Base-by-base conservation (phyloP, 1,139 yeast species). In the Zygosaccharomyces pseudobailii region DNA sequence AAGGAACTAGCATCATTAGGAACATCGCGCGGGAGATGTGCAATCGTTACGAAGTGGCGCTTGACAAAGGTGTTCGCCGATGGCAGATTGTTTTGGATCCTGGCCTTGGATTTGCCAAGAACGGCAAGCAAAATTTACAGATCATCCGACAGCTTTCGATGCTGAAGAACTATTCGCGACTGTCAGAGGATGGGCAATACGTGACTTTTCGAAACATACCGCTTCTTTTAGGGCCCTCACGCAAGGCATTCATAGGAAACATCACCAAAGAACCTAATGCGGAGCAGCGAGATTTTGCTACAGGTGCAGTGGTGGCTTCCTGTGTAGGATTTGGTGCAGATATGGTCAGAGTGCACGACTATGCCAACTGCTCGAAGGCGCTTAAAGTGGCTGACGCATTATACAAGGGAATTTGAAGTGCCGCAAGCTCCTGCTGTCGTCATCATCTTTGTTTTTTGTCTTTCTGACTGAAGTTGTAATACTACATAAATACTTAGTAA, bases 11-110 rank as follows among this genome's bases (percentile, higher is more conserved):
- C 17, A 48, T 61, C 23, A 55, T 58, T 5, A 53, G 68, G 71
- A 71, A 73, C 27, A 83, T 89, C 2, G 78, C 84, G 7, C 68
- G 79, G 40, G 98, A 92, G 63, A 69, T 92, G 40, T 71, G 81
- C 9, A 57, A 60, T 1, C 79, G 81, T 48, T 73, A 87, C 33
- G 57, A 67, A 1, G 74, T 71, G 46, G 95, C 96, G 7, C 69
- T 78, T 42, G 62, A 58, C 0, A 69, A 69, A 0, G 96, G 96
- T 1, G 79, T 92, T 1, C 74, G 74, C 49, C 80, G 94, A 64
- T 92, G 97, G 96, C 97, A 92, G 67, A 71, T 92, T 2, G 81
- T 94, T 17, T 63, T 89, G 9, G 99, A 92, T 65, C 98, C 99
- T 0, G 98, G 98, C 1, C 69, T 92, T 45, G 98, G 98, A 1